Conservation (phyloP, 2,329 filamentous ascomycete species). For the Arthrocladium fulminans region DNA sequence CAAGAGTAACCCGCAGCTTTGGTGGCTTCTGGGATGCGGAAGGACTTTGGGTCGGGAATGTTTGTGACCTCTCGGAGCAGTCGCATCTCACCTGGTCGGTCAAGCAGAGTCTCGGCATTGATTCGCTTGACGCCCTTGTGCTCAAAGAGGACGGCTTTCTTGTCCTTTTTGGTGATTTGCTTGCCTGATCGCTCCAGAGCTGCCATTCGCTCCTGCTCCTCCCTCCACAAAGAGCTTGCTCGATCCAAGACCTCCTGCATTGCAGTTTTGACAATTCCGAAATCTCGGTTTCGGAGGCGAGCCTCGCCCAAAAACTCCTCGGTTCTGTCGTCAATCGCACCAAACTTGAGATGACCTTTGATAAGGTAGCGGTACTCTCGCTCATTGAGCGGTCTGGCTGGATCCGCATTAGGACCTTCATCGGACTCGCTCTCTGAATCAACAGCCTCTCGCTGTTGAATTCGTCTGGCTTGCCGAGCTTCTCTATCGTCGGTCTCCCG, state of each 20-base stretch:
- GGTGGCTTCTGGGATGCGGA: conserved; percentile 81
- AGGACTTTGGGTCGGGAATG: conserved; percentile 61
- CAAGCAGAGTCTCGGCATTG: conserved; percentile 90
- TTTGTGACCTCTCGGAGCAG: conserved; percentile 64
- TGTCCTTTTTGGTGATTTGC: conserved; percentile 86
- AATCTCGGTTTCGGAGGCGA: conserved; percentile 71
- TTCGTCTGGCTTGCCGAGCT: conserved; percentile 60
- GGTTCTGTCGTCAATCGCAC: conserved; percentile 76
- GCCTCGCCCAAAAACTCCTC: conserved; percentile 84
- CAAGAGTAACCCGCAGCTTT: conserved; percentile 89
- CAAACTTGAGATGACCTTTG: conserved; percentile 81
- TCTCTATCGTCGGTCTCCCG: conserved; percentile 47
- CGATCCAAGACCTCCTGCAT: conserved; percentile 71
- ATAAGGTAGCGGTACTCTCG: conserved; percentile 91
- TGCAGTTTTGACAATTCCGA: conserved; percentile 65
- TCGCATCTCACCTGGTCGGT: conserved; percentile 80
- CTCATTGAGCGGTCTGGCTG: conserved; percentile 78
- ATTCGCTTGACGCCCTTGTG: conserved; percentile 88
- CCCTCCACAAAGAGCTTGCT: conserved; percentile 60
- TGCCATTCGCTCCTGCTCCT: conserved; percentile 57
- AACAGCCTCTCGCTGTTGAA: conserved; percentile 53
- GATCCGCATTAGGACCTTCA: conserved; percentile 58
- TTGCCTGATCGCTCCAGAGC: conserved; percentile 65
- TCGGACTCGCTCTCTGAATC: conserved; percentile 66
- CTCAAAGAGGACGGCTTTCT: conserved; percentile 92